Conservation (phyloP, 2,329 filamentous ascomycete genomes). For the Nemania sp. region DNA sequence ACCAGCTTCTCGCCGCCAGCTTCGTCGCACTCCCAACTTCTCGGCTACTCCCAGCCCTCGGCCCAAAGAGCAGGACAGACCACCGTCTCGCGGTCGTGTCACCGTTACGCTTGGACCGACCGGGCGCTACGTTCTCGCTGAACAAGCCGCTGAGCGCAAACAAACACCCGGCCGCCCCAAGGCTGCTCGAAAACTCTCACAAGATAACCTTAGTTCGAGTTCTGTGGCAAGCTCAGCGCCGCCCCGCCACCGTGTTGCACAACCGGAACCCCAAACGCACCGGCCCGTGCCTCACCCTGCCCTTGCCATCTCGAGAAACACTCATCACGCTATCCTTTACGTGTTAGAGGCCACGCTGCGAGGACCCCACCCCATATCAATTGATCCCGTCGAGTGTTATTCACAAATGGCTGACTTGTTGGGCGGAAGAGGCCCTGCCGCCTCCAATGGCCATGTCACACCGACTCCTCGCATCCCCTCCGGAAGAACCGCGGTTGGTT, state of each 20-base stretch:
- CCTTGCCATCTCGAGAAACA: conserved; percentile 77
- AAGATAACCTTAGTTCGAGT: conserved; percentile 51
- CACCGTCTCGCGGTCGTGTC: conserved; percentile 40
- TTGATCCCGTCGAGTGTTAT: conserved; percentile 84
- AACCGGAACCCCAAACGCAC: conserved; percentile 40
- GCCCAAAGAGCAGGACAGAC: conserved; percentile 29
- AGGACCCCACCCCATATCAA: conserved; percentile 79
- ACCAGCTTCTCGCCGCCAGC: conserved; percentile 52
- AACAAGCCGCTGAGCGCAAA: conserved; percentile 36
- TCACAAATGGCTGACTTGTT: conserved; percentile 87
- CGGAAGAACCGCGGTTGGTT: conserved; percentile 53
- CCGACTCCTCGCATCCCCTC: conserved; percentile 53
- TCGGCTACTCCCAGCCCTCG: conserved; percentile 50
- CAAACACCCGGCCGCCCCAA: conserved; percentile 35
- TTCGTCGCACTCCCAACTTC: conserved; percentile 59
- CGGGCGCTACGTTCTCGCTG: conserved; percentile 43
- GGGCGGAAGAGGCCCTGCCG: conserved; percentile 58
- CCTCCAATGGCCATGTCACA: conserved; percentile 59
- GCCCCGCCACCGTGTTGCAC: conserved; percentile 33
- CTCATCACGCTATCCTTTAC: conserved; percentile 88
- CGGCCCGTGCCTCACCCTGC: conserved; percentile 51
- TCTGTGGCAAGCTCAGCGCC: conserved; percentile 46
- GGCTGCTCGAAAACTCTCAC: conserved; percentile 49
- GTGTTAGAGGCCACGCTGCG: conserved; percentile 89
- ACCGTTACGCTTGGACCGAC: conserved; percentile 54